A percentile compares a stretch with the other conserved stretches of the same genome.
phyloP scores from a whole-genome alignment of 768 basidiomycete genomes.

The Lentinula aciculospora region DNA sequence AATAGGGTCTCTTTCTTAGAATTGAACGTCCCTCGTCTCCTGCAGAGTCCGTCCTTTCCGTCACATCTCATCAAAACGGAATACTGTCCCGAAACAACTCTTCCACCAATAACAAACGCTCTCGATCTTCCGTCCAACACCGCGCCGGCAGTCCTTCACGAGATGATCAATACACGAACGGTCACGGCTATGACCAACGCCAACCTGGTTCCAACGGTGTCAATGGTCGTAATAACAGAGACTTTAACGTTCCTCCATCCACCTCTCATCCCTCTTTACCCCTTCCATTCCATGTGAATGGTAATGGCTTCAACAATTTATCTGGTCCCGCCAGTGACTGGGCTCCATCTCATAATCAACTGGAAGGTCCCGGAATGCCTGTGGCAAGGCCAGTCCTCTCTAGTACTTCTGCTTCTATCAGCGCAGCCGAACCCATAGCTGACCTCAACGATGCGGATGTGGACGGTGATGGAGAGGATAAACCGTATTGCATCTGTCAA shows the following conservation, averaged over 20 bases:
- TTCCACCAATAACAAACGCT: conserved; percentile 35
- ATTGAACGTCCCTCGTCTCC: conserved; percentile 64
- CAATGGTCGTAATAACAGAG: no score
- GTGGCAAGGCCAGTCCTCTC: conserved; percentile 33
- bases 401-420: neutral
- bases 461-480: conserved; percentile 55
- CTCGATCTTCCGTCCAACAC: conserved; percentile 31
- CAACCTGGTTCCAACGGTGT: conserved; percentile 11
- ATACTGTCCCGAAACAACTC: conserved; percentile 17
- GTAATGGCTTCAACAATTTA: conserved; percentile 23
- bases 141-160: conserved; percentile 33
- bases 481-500: conserved; percentile 82
- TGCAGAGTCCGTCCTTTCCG: conserved; percentile 67
- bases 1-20: conserved; percentile 25
- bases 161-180: conserved; percentile 27
- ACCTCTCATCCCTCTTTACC: conserved; percentile 54
- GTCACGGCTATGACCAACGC: conserved; percentile 16
- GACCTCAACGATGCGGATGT: conserved; percentile 47
- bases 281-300: conserved; percentile 30
- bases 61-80: conserved; percentile 49
- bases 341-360: conserved; percentile 44
- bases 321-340: conserved; percentile 37
- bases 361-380: conserved; percentile 80
- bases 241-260: conserved; percentile 46
- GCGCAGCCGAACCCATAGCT: conserved; percentile 10